Base-by-base conservation (phyloP, 129 eudicot species). In the Smallanthus sonchifolius region DNA sequence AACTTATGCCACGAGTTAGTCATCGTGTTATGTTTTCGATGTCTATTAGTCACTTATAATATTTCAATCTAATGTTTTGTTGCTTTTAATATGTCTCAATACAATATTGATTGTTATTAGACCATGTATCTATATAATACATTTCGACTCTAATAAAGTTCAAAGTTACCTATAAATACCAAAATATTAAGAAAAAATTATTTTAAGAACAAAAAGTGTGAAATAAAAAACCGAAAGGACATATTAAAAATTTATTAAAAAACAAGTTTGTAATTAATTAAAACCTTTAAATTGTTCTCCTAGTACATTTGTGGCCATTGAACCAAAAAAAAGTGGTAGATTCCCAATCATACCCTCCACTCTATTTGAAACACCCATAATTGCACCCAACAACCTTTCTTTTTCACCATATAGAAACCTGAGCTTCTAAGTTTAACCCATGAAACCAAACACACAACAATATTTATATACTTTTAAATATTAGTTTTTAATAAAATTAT, bases 281-380 rank as follows among this genome's bases (percentile, higher is more conserved):
- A 38, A 72, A 63, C 45, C 73, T 63, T 79, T 30, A 19, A 79
- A 72, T 17, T 79, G 83, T 79, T 79, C 42, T 72, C 55, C 67
- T 72, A 52, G 78, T 72, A 77, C 81, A 61, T 69, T 77, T 72
- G 78, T 72, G 78, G 78, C 74, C 87, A 63, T 70, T 77, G 62
- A 82, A 86, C 79, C 0, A 87, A 83, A 82, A 80, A 80, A 74
- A 81, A 68, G 82, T 84, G 77, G 83, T 74, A 91, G 95, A 86
- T 87, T 91, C 95, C 82, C 91, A 91, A 86, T 91, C 91, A 91
- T 91, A 87, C 76, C 83, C 67, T 86, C 97, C 97, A 84, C 97
- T 82, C 85, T 43, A 76, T 75, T 59, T 81, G 81, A 81, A 86
- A 84, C 87, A 82, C 62, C 78, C 88, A 91, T 91, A 78, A 91